Percentiles rank a stretch among this genome's conserved stretches.
These are phyloP conservation scores for Clarireedia monteithiana DNA, from an alignment of 2,329 filamentous ascomycete genomes.

Conservation along the genomic window DNA sequence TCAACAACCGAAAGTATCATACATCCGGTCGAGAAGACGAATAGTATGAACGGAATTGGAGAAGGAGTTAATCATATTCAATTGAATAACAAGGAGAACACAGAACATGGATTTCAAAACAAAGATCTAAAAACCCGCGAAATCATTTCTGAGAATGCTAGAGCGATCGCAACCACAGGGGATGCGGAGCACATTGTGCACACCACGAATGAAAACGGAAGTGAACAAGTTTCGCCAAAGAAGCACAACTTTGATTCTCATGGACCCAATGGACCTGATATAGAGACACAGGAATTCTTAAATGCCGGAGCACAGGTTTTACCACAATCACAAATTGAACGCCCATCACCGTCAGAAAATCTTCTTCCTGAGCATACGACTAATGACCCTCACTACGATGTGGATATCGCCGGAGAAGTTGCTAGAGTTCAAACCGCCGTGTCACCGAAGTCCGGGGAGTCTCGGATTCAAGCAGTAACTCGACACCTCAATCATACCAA, in stretches of 20 bases:
- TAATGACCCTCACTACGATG: constrained; percentile 56
- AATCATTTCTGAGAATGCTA: constrained; percentile 18
- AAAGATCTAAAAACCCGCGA: constrained; percentile 13
- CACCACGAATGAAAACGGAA: constrained; percentile 2
- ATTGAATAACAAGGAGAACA: constrained; percentile 2
- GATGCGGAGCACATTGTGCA: constrained; percentile 22
- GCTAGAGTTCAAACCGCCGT: constrained; percentile 52
- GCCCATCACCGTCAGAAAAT: constrained; percentile 14
- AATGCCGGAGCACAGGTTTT: constrained; percentile 20
- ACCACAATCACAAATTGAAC: constrained; percentile 17
- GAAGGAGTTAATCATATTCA: constrained; percentile 8
- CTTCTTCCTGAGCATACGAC: constrained; percentile 47
- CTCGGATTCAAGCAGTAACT: constrained; percentile 49
- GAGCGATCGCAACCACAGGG: constrained; percentile 17
- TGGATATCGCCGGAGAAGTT: constrained; percentile 52
- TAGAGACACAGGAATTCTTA: constrained; percentile 20
- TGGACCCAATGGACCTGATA: constrained; percentile 15
- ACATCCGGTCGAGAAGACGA: neutral
- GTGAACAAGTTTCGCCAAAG: neutral
- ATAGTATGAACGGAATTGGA: neutral
- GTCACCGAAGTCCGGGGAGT: constrained; percentile 42
- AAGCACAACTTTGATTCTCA: neutral
- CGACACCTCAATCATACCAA: constrained; percentile 58
- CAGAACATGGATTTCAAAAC: constrained; percentile 13
- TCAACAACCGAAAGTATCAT: constrained; percentile 16